Evolutionary conservation across 2,329 filamentous ascomycete genomes (phyloP).

Genomic region (Pseudogymnoascus destructans): DNA sequence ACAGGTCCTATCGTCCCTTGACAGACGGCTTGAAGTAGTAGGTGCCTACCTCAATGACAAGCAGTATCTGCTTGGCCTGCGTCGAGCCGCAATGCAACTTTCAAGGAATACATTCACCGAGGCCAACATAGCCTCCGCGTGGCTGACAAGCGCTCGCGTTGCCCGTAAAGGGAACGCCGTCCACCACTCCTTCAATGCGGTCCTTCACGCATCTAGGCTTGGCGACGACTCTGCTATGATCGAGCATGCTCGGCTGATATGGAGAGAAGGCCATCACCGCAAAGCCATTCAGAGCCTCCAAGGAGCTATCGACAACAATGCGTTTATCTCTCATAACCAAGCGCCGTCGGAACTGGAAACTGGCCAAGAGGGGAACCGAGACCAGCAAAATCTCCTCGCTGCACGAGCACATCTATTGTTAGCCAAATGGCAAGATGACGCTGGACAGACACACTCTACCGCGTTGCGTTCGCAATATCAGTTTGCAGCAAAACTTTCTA

Average conservation of each 20-base stretch:
- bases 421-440: conserved; percentile 90
- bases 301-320: conserved; percentile 68
- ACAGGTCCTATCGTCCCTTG: conserved; percentile 41
- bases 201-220: conserved; percentile 73
- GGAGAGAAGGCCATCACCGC: conserved; percentile 84
- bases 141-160: conserved; percentile 73
- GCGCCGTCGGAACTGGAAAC: neutral
- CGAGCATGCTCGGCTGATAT: conserved; percentile 83
- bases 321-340: conserved; percentile 42
- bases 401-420: conserved; percentile 74
- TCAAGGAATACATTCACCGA: conserved; percentile 55
- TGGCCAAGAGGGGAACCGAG: conserved; percentile 5
- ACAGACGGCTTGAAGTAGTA: conserved; percentile 72
- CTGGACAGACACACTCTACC: conserved; percentile 81
- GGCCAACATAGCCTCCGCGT: conserved; percentile 66
- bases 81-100: conserved; percentile 77
- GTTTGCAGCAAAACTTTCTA: conserved; percentile 56
- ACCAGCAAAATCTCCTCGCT: conserved; percentile 47
- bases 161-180: conserved; percentile 75
- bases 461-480: conserved; percentile 73
- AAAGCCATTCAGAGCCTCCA: conserved; percentile 90
- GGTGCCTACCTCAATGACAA: conserved; percentile 88
- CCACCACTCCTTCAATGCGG: conserved; percentile 84
- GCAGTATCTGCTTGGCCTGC: conserved; percentile 77
- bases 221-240: conserved; percentile 82